Evolutionary conservation across 2,329 filamentous ascomycete genomes (phyloP), one percentile per base, ranked within the genome.

Genomic region (Penicillium sp.): DNA sequence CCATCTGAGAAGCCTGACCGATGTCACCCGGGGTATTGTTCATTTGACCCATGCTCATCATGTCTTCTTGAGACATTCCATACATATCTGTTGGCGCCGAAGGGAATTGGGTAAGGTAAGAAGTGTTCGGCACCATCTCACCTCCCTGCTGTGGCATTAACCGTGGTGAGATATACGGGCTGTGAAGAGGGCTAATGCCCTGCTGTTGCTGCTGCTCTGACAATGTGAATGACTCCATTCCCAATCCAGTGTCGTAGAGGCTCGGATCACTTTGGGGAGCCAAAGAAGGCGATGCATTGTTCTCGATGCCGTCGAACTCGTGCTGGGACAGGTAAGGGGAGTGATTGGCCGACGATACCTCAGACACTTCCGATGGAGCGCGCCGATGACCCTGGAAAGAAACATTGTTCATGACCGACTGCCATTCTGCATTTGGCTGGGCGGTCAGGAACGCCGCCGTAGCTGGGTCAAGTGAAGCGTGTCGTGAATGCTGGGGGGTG

Each of bases 321-420:
- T 87, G 80, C 58, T 86, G 86, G 25, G 80, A 80, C 49, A 95
- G 73, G 64, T 89, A 89, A 3, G 92, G 92, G 14, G 92, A 96
- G 19, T 85, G 87, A 18, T 88, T 84, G 13, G 85, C 88, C 14
- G 89, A 95, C 2, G 82, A 95, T 5, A 95, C 85, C 59, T 96
- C 92, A 2, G 90, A 95, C 63, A 86, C 89, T 60, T 96, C 92
- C n/a, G 91, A 96, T 1, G 89, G 88, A 31, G 82, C 84, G 63
- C 91, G 83, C 60, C 90, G 81, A 66, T 96, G 92, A n/a, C 81
- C 78, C 58, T 88, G 86, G 64, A 95, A 96, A 52, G 77, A 73
- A 31, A 75, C 72, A 59, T 79, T 79, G 64, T 74, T 76, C 53
- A 77, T 68, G 64, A 78, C 72, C 29, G 75, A 74, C 49, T 72